These are phyloP conservation scores for Candida dubliniensis DNA, from an alignment of 1,139 yeast genomes.

Conservation along the genomic window DNA sequence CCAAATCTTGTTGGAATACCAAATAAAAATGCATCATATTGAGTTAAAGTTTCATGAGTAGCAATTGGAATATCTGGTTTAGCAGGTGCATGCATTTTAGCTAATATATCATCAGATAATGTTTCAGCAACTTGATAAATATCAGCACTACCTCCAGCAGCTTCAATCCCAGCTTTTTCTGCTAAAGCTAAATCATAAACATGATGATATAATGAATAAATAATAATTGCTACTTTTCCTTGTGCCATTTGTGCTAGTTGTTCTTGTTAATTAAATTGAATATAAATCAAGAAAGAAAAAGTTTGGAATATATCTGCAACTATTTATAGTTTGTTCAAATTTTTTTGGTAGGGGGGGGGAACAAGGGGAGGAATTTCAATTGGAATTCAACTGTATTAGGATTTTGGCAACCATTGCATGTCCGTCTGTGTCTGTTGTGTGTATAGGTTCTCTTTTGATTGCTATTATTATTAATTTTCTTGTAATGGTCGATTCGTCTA, in stretches of 20 bases:
- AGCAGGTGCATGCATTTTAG: conserved; percentile 32
- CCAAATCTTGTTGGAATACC: conserved; percentile 44
- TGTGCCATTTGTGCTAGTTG: conserved; percentile 19
- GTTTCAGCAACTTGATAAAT: conserved; percentile 41
- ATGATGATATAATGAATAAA: conserved; percentile 41
- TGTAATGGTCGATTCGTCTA: too few species aligned
- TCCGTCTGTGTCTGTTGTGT: too few species aligned
- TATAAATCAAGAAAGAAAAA: too few species aligned
- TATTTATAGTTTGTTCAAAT: background rate
- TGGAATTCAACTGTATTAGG: too few species aligned
- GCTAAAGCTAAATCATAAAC: conserved; percentile 35
- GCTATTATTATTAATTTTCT: too few species aligned
- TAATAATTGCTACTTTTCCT: conserved; percentile 30
- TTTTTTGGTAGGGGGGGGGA: too few species aligned
- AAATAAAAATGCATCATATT: conserved; percentile 39
- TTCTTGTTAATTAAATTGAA: background rate
- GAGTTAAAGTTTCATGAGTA: conserved; percentile 29
- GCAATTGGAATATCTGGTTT: conserved; percentile 33
- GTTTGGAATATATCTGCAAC: background rate
- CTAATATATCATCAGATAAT: conserved; percentile 30
- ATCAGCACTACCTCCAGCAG: conserved; percentile 40
- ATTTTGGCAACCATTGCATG: too few species aligned
- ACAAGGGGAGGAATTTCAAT: too few species aligned
- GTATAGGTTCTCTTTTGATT: too few species aligned
- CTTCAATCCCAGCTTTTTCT: conserved; percentile 35